phyloP scores from a whole-genome alignment of 306 rosid species.

The Cyclanthera cordifolia region DNA sequence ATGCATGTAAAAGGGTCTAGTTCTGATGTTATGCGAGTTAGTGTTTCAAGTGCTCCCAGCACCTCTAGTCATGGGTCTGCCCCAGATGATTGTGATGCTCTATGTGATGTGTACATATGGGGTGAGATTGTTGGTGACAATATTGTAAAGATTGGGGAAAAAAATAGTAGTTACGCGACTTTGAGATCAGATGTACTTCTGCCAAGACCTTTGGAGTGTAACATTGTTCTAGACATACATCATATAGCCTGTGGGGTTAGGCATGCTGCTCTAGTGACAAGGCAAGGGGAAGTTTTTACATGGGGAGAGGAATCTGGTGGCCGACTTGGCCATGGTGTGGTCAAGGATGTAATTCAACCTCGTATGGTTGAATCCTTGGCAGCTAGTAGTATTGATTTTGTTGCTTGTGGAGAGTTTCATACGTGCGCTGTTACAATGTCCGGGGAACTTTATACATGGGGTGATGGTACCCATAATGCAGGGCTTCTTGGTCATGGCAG shows the following conservation, averaged over 20 bases:
- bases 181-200: slow-evolving; percentile 76
- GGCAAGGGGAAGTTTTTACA: slow-evolving; percentile 94
- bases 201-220: slow-evolving; percentile 74
- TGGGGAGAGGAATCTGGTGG: slow-evolving; percentile 99
- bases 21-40: slow-evolving; percentile 85
- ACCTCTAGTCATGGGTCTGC: slow-evolving; percentile 96
- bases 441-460: slow-evolving; percentile 93
- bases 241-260: slow-evolving; percentile 88
- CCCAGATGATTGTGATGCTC: slow-evolving; percentile 90
- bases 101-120: slow-evolving; percentile 96
- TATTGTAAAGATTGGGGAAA: slow-evolving; percentile 57
- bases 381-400: slow-evolving; percentile 61
- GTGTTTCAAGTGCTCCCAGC: slow-evolving; percentile 99
- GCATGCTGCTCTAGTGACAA: slow-evolving; percentile 80
- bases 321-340: slow-evolving; percentile 95
- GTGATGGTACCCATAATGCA: slow-evolving; percentile 90
- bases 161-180: slow-evolving; percentile 36
- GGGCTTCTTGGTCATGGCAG: slow-evolving; percentile 98
- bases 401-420: slow-evolving; percentile 96
- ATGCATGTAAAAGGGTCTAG: slow-evolving; percentile 94
- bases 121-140: slow-evolving; percentile 76
- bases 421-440: slow-evolving; percentile 86
- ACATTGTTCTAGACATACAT: slow-evolving; percentile 77
- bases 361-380: slow-evolving; percentile 69
- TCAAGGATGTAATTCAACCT: slow-evolving; percentile 76